These are phyloP conservation scores for Penicillium angulare DNA, from an alignment of 495 filamentous ascomycete genomes.

Conservation along the genomic window DNA sequence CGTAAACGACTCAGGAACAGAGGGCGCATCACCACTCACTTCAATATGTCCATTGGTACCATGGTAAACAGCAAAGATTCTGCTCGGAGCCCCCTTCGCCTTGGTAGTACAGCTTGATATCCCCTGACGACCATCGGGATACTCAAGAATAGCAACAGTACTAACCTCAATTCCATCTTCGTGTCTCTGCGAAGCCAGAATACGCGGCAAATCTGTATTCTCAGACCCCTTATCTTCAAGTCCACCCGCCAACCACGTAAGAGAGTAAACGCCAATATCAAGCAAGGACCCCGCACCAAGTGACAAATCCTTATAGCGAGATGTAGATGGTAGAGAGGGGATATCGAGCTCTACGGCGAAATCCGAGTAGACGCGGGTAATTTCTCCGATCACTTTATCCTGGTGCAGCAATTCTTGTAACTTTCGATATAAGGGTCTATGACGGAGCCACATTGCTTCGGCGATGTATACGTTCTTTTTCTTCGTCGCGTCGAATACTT, in stretches of 20 bases:
- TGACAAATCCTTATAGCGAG: slow-evolving; percentile 8
- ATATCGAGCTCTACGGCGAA: slow-evolving; percentile 10
- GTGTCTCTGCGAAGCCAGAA: slow-evolving; percentile 17
- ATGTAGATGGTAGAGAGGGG: neutral
- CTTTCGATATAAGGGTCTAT: slow-evolving; percentile 11
- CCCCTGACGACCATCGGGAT: slow-evolving; percentile 15
- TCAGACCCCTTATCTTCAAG: slow-evolving; percentile 6
- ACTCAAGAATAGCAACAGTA: slow-evolving; percentile 18
- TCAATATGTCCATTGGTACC: slow-evolving; percentile 20
- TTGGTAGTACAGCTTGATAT: slow-evolving; percentile 20
- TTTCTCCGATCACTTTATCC: slow-evolving; percentile 12
- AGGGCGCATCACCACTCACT: slow-evolving; percentile 16
- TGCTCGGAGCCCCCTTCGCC: slow-evolving; percentile 1
- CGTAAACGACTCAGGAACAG: slow-evolving; percentile 20
- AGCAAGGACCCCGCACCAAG: slow-evolving; percentile 18
- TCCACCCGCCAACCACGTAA: slow-evolving; percentile 19
- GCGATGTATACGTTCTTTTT: slow-evolving; percentile 41
- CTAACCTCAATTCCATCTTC: slow-evolving; percentile 20
- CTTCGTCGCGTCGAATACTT: slow-evolving; percentile 39
- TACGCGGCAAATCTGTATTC: slow-evolving; percentile 5
- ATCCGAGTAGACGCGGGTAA: slow-evolving; percentile 7
- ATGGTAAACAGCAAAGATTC: slow-evolving; percentile 14
- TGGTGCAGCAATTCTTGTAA: slow-evolving; percentile 6
- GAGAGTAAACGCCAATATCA: slow-evolving; percentile 23
- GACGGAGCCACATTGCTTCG: slow-evolving; percentile 31